Base-by-base conservation (phyloP, 169 alveolate genomes). In the Plasmodium inui region DNA sequence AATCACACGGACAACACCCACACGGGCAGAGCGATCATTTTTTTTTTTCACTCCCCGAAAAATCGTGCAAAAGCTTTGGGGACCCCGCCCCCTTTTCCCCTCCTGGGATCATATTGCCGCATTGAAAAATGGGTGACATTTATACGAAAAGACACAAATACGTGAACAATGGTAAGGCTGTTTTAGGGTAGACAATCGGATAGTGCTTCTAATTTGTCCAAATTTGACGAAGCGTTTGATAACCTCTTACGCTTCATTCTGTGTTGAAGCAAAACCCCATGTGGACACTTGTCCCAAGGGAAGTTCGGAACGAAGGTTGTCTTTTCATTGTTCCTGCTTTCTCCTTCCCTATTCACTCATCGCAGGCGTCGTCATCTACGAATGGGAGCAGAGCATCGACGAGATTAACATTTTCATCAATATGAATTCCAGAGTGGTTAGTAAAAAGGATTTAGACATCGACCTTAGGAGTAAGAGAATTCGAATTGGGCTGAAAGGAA, bases 381-480 rank as follows among this genome's bases (percentile, higher is more conserved):
- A 89, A 44, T 89, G 94, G 94, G 94, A 89, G 30, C 94, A 89
- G 32, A 89, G 90, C 30, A 67, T 89, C 32, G 94, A 89, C 26
- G 94, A 89, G 72, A 39, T 89, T 10, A 89, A 89, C 50, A 89
- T 89, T 39, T 89, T 79, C 71, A 78, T 89, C 22, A 79, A 78
- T 19, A 78, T 89, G 94, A 70, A 22, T 26, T 61, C 94, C 8
- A 85, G 41, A 50, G 55, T 67, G 41, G 83, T 80, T 14, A 79
- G 61, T 79, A 89, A 89, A 41, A 89, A 89, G n/a, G 88, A 80
- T 19, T 61, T 89, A 30, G 74, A 89, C 61, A 80, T 89, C 14
- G 82, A 89, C 7, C 57, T 89, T 61, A 70, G 50, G 67, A 79
- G 94, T 57, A 89, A 61, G 53, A 10, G 94, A 39, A 80, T 89